Conservation (phyloP, 306 rosid genomes). For the Vachellia collinsii region DNA sequence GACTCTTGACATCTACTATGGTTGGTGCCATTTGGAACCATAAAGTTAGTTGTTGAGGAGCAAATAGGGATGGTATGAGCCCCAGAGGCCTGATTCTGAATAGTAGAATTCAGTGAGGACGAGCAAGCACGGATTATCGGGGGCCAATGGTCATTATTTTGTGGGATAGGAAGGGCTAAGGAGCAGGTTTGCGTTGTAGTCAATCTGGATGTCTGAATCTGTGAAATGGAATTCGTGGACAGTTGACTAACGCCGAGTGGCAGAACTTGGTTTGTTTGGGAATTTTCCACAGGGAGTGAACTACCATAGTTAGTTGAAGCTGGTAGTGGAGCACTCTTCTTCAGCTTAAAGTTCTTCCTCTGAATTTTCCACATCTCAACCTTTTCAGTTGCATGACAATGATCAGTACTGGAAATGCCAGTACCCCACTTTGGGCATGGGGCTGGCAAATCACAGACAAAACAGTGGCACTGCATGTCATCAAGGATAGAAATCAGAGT, state of each 20-base stretch:
- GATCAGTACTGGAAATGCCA: slow-evolving; percentile 48
- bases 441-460: slow-evolving; percentile 70
- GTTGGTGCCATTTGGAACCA: slow-evolving; percentile 35
- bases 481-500: slow-evolving; percentile 29
- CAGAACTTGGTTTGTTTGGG: slow-evolving; percentile 31
- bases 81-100: slow-evolving; percentile 38
- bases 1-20: slow-evolving; percentile 40
- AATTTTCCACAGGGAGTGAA: slow-evolving; percentile 20
- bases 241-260: slow-evolving; percentile 22
- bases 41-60: slow-evolving; percentile 16
- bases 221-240: slow-evolving; percentile 39
- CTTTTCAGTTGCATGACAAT: slow-evolving; percentile 82
- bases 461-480: slow-evolving; percentile 83
- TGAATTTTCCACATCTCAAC: slow-evolving; percentile 54
- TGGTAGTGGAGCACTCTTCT: slow-evolving; percentile 40
- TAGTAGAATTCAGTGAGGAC: slow-evolving; percentile 21
- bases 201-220: slow-evolving; percentile 37
- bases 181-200: slow-evolving; percentile 27
- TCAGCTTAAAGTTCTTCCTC: slow-evolving; percentile 47
- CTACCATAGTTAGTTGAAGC: slow-evolving; percentile 39
- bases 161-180: slow-evolving; percentile 20
- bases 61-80: slow-evolving; percentile 30
- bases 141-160: background rate
- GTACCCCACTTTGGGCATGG: slow-evolving; percentile 75
- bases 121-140: slow-evolving; percentile 11